phyloP scores from a whole-genome alignment of 2,329 filamentous ascomycete species.

The Fusarium mexicanum region DNA sequence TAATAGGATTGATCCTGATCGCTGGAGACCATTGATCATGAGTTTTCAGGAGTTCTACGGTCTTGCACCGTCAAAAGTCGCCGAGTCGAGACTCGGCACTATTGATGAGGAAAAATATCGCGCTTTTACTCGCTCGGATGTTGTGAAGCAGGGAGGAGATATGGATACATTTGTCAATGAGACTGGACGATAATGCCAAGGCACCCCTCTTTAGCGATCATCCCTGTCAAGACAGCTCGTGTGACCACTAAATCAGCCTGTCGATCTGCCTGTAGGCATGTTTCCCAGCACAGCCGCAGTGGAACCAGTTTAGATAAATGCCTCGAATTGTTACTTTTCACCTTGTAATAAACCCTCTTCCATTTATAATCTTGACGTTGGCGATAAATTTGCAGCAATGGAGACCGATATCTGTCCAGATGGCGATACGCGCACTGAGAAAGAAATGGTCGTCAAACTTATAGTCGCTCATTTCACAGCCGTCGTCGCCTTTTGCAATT shows the following conservation, averaged over 20 bases:
- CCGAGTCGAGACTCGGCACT: background rate
- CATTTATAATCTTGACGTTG: fast-evolving
- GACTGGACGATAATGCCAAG: background rate
- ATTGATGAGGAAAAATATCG: background rate
- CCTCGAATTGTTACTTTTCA: background rate
- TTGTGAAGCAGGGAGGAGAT: background rate
- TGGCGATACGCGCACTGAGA: background rate
- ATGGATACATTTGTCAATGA: background rate
- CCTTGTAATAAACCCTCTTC: too few relatives aligned
- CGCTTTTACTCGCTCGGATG: background rate
- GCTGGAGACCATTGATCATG: background rate
- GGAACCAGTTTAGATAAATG: background rate
- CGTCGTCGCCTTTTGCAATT: slow-evolving; percentile 10
- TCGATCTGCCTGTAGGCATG: background rate
- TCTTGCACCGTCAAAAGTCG: background rate
- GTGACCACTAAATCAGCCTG: background rate
- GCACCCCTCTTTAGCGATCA: background rate
- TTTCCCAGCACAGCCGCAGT: background rate
- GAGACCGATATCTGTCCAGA: background rate
- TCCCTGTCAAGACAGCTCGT: background rate
- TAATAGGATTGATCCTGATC: background rate
- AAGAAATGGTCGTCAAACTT: slow-evolving; percentile 21
- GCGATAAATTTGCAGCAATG: background rate
- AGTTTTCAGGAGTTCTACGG: background rate
- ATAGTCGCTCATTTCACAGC: slow-evolving; percentile 18